Evolutionary conservation across 805 yeast genomes (phyloP).

Genomic region (Kluyveromyces dobzhanskii): DNA sequence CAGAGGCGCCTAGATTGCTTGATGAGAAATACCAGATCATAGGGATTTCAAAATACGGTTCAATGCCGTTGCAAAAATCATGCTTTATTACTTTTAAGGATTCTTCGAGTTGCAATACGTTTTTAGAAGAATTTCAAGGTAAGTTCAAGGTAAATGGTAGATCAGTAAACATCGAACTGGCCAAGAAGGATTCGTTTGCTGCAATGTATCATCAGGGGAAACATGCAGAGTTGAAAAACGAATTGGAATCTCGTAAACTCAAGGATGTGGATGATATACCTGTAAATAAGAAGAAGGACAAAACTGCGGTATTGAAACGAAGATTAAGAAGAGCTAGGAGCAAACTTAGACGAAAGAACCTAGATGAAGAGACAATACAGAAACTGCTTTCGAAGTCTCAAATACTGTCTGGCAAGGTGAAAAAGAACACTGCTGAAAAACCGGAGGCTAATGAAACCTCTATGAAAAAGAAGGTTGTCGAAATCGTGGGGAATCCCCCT

Average conservation of each 20-base stretch:
- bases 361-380: constrained; percentile 10
- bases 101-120: constrained; percentile 10
- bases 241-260: constrained; percentile 4
- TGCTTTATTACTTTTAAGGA: constrained; percentile 22
- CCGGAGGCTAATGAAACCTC: neutral
- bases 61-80: constrained; percentile 9
- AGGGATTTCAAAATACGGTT: constrained; percentile 12
- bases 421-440: constrained; percentile 7
- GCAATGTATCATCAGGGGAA: neutral
- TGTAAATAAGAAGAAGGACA: neutral
- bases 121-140: constrained; percentile 8
- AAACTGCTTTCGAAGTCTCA: constrained; percentile 5
- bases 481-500: constrained; percentile 43
- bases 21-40: constrained; percentile 16
- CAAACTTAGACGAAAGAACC: constrained; percentile 16
- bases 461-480: constrained; percentile 10
- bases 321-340: constrained; percentile 19
- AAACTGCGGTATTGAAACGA: constrained; percentile 11
- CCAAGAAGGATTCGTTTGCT: constrained; percentile 16
- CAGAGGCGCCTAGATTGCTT: constrained; percentile 3
- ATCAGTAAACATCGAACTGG: constrained; percentile 12
- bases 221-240: neutral
- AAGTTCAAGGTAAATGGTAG: constrained; percentile 16
- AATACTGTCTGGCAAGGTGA: neutral
- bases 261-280: constrained; percentile 3